A percentile compares a stretch with the other conserved stretches of the same genome.
These are phyloP conservation scores for Balamuthia mandrillaris DNA, from an alignment of 208 protist genomes.

Conservation along the genomic window DNA sequence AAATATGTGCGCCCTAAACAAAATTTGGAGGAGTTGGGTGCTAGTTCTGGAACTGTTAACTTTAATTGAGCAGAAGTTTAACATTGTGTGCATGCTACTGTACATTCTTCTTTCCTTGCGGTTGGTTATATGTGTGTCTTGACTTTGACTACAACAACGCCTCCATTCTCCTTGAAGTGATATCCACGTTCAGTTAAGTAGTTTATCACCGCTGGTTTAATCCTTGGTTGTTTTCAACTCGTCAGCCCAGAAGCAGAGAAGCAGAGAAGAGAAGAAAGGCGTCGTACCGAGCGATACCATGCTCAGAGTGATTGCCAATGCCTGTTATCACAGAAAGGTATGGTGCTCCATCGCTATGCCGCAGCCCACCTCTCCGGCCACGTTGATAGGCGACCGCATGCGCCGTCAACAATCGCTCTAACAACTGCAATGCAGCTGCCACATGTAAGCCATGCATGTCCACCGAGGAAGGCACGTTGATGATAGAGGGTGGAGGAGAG, in stretches of 20 bases:
- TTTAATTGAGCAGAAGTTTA: no score
- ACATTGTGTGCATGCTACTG: no score
- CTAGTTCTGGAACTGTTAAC: no score
- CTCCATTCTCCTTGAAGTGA: not conserved
- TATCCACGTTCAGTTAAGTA: not conserved
- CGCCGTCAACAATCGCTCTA: not conserved
- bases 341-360: not conserved
- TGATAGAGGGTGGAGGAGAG: not conserved
- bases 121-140: no score
- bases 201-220: not conserved
- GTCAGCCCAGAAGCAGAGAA: not conserved
- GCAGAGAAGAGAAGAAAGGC: not conserved
- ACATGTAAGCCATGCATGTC: not conserved
- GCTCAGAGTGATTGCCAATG: not conserved
- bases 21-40: no score
- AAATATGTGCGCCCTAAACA: no score
- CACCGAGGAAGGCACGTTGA: not conserved
- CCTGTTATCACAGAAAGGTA: constrained; percentile 8
- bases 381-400: not conserved
- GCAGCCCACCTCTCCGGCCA: not conserved
- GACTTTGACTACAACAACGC: no score
- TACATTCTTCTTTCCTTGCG: no score
- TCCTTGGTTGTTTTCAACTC: not conserved
- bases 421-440: not conserved
- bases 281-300: not conserved